Conservation (phyloP, 805 yeast species). For the Pichia insulana region DNA sequence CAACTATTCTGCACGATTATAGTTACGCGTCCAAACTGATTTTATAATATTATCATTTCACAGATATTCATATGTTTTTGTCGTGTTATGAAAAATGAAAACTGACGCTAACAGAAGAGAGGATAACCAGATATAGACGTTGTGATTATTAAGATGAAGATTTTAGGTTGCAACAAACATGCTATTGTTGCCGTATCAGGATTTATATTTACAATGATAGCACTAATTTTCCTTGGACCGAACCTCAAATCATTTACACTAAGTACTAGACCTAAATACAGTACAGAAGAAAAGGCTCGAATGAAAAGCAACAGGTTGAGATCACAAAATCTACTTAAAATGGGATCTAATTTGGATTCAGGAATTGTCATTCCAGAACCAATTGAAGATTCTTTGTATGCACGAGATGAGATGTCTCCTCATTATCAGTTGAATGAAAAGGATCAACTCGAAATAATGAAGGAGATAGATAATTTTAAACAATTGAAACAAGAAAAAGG, state of each 20-base stretch:
- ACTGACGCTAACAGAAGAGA: no score
- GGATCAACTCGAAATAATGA: not conserved
- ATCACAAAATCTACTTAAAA: not conserved
- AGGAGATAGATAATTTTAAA: not conserved
- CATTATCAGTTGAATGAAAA: slow-evolving; percentile 1
- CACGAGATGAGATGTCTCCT: not conserved
- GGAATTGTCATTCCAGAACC: not conserved
- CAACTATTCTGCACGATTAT: no score
- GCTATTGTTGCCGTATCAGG: not conserved
- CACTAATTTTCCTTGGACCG: not conserved
- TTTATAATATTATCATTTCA: no score
- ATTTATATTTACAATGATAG: not conserved
- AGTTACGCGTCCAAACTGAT: no score
- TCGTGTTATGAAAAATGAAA: no score
- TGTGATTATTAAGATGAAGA: not conserved
- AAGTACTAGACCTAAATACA: not conserved
- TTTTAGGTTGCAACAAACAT: not conserved
- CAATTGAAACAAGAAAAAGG: not conserved
- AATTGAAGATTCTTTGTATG: slow-evolving; percentile 4
- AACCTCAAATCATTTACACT: not conserved
- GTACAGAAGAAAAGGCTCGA: not conserved
- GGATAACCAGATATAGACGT: no score
- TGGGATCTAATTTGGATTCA: not conserved
- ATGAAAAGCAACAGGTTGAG: not conserved
- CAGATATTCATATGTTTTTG: no score